These are phyloP conservation scores for Arachis stenosperma DNA, from an alignment of 306 rosid species.

Conservation along the genomic window DNA sequence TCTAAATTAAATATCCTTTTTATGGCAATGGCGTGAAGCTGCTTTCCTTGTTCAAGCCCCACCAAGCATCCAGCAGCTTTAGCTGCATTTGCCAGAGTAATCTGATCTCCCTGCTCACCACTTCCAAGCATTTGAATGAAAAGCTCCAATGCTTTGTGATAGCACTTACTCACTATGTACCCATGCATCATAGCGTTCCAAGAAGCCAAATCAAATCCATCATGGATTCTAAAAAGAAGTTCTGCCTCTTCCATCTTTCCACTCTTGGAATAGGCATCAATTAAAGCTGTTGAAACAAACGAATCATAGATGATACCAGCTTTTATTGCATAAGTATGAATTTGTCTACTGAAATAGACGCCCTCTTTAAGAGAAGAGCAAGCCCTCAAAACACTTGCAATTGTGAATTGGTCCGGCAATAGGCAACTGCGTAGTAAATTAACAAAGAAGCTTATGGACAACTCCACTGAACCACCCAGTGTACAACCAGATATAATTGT, in stretches of 20 bases:
- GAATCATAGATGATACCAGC: conserved; percentile 50
- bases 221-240: conserved; percentile 51
- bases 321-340: conserved; percentile 71
- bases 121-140: conserved; percentile 53
- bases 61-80: conserved; percentile 73
- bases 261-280: conserved; percentile 71
- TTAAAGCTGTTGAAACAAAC: conserved; percentile 72
- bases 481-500: conserved; percentile 73
- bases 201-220: conserved; percentile 69
- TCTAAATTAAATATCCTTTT: conserved; percentile 57
- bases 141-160: conserved; percentile 59
- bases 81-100: conserved; percentile 69
- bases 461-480: conserved; percentile 53
- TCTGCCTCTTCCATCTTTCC: conserved; percentile 74
- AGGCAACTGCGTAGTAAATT: conserved; percentile 56
- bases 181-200: conserved; percentile 92
- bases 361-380: conserved; percentile 65
- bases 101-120: conserved; percentile 58
- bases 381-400: conserved; percentile 72
- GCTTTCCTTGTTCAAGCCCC: conserved; percentile 66
- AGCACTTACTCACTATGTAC: conserved; percentile 48
- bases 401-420: conserved; percentile 70
- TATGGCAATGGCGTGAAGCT: conserved; percentile 64
- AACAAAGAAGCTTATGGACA: conserved; percentile 51
- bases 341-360: conserved; percentile 50